Conservation (phyloP, 2,329 filamentous ascomycete species). For the Chaetomium olivaceum region DNA sequence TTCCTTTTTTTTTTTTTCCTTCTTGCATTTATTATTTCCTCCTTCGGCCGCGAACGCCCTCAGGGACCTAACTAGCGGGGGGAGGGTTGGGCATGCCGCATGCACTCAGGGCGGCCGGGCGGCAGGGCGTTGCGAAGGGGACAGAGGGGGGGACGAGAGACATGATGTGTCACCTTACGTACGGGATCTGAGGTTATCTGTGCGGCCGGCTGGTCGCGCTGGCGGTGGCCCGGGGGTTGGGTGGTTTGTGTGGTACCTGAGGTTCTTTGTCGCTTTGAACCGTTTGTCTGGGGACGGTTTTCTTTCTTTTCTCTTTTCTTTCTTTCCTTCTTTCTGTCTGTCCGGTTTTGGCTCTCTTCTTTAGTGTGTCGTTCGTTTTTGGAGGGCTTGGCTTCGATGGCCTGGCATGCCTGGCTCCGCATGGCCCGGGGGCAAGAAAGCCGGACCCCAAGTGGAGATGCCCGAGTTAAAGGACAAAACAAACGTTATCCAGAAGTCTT, state of each 20-base stretch:
- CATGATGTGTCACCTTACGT: conserved; percentile 10
- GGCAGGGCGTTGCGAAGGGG: background rate
- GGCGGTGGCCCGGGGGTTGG: too few species aligned
- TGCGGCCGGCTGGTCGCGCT: background rate
- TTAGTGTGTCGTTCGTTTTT: too few species aligned
- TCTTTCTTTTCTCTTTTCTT: background rate
- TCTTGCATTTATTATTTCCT: background rate
- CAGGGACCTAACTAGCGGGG: too few species aligned
- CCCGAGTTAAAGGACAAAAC: too few species aligned
- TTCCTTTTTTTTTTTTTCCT: background rate
- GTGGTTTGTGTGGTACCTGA: too few species aligned
- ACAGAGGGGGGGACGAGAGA: background rate
- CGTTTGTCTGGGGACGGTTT: background rate
- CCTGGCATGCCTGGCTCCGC: too few species aligned
- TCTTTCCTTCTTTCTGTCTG: too few species aligned
- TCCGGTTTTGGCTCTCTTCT: background rate
- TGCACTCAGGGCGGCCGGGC: too few species aligned
- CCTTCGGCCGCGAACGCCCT: background rate
- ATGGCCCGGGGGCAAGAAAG: too few species aligned
- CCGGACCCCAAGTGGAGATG: too few species aligned
- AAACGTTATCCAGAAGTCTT: too few species aligned
- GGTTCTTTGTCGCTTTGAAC: background rate
- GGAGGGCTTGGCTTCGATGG: background rate
- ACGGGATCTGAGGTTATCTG: background rate
- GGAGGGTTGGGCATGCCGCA: too few species aligned